Evolutionary conservation across 140 eudicot genomes (phyloP).

Genomic region (Senecio squalidus): DNA sequence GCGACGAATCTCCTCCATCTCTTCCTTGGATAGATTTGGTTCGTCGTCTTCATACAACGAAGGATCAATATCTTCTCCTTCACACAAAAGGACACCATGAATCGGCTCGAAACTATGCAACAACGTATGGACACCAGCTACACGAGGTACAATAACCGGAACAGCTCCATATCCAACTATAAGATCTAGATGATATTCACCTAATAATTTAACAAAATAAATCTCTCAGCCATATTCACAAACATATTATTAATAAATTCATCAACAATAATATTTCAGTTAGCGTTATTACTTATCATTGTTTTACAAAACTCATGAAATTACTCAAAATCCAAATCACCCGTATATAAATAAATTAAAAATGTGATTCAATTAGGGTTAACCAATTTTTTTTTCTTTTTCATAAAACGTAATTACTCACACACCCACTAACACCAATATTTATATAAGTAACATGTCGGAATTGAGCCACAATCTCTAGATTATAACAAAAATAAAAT

Average conservation of each 20-base stretch:
- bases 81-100: slow-evolving; percentile 93
- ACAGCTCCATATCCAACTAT: slow-evolving; percentile 90
- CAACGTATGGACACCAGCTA: slow-evolving; percentile 68
- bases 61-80: slow-evolving; percentile 95
- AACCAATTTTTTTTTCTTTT: too few species aligned
- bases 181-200: slow-evolving; percentile 92
- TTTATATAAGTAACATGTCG: too few species aligned
- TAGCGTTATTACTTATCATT: too few species aligned
- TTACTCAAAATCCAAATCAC: too few species aligned
- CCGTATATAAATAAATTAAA: too few species aligned
- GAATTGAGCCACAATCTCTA: too few species aligned
- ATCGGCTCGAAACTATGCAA: slow-evolving; percentile 92
- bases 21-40: slow-evolving; percentile 48
- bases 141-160: slow-evolving; percentile 90
- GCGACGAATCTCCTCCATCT: slow-evolving; percentile 65
- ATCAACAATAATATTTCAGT: too few species aligned
- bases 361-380: neutral
- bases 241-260: too few species aligned
- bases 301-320: too few species aligned
- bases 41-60: slow-evolving; percentile 53
- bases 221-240: neutral
- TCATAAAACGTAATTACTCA: too few species aligned
- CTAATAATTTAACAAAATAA: slow-evolving; percentile 19
- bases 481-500: too few species aligned
- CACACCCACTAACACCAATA: too few species aligned